phyloP scores from a whole-genome alignment of 441 rosid genomes.

The Populus trichocarpa region DNA sequence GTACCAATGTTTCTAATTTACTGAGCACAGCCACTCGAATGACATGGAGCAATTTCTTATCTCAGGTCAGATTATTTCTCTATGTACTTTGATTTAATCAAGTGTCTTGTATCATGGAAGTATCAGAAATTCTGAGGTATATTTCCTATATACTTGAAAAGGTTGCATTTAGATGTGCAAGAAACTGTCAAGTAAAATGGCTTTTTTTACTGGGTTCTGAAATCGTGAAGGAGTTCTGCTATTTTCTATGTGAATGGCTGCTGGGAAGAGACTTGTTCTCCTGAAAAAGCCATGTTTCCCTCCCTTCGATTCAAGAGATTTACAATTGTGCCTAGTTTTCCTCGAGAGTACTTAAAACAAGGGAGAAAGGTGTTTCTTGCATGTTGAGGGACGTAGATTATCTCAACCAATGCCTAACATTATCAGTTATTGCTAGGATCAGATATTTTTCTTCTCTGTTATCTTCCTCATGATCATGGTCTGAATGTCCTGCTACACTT shows the following conservation, averaged over 20 bases:
- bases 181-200: neutral
- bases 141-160: neutral
- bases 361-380: neutral
- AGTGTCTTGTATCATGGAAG: too few relatives aligned
- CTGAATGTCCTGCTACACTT: conserved; percentile 3
- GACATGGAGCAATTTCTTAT: conserved; percentile 28
- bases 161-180: neutral
- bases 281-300: neutral
- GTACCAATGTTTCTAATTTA: conserved; percentile 36
- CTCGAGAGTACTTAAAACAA: neutral
- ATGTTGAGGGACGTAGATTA: neutral
- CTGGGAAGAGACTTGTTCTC: neutral
- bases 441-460: neutral
- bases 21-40: conserved; percentile 32
- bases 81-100: neutral
- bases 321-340: neutral
- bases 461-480: neutral
- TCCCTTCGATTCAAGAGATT: neutral
- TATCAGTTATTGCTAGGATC: neutral
- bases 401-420: neutral
- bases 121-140: neutral
- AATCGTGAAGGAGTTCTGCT: neutral
- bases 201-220: too few relatives aligned
- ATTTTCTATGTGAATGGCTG: neutral
- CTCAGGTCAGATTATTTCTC: conserved; percentile 42